Base-by-base conservation (phyloP, 2,329 filamentous ascomycete species). In the Fusarium albosuccineum region DNA sequence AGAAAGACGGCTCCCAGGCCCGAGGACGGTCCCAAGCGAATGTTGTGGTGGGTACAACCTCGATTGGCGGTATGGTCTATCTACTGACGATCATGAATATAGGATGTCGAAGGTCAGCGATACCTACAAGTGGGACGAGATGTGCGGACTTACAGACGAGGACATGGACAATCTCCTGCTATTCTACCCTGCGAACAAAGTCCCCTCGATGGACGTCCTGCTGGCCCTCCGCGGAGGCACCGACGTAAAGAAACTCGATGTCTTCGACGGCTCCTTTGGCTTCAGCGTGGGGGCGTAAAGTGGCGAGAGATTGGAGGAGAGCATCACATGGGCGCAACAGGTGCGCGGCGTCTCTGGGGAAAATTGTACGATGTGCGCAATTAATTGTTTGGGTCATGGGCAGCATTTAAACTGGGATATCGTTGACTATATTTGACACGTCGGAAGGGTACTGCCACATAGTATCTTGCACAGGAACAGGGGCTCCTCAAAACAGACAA, bases 31-130 rank as follows among this genome's bases (percentile, higher is more conserved):
- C 89, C 92, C 1, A 97, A 94, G 82, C 85, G 95, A 62, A 98
- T 98, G 95, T 86, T 90, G 68, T 98, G 94, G 92, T 93, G 76
- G 64, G 87, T 80, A 41, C 3, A 6, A 11, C n/a, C 11, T 8
- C 10, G 5, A 17, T 14, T 6, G 4, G 7, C 26, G 13, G 27
- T 10, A 13, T 7, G 6, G 14, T 9, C 4, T 13, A 9, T 5
- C 27, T 54, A 42, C 73, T 69, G 34, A 64, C 39, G 44, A 22
- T 16, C 2, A 16, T 16, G 29, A 11, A 9, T 42, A 11, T 66
- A 93, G 92, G 94, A 98, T 98, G 92, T 93, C 90, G 48, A 91
- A 88, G 67, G 92, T 98, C 36, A 97, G 94, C 81, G 93, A 97
- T 71, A 85, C 89, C 36, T 97, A 95, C 84, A 90, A 86, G 54